These are phyloP conservation scores for Herpetomonas samuelpessoai DNA, from an alignment of 208 protist species.

Conservation along the genomic window DNA sequence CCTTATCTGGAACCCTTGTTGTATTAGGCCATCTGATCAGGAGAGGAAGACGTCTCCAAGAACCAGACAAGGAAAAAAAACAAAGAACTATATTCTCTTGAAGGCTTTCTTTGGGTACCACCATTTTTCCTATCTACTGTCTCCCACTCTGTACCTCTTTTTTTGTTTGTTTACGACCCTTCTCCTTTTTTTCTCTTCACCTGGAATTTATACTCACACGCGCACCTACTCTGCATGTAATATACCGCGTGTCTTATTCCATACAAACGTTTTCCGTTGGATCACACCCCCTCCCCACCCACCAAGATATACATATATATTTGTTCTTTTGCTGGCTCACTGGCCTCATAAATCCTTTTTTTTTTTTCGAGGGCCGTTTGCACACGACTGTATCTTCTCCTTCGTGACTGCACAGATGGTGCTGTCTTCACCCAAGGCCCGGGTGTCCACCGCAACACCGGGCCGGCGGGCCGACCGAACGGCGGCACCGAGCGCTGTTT, in stretches of 20 bases:
- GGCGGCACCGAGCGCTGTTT: too few species aligned
- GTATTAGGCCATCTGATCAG: slow-evolving; percentile 1
- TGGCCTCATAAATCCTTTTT: slow-evolving; percentile 7
- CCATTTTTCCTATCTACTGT: neutral
- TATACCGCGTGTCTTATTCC: too few species aligned
- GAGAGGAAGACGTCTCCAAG: too few species aligned
- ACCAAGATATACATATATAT: too few species aligned
- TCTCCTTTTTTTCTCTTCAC: neutral
- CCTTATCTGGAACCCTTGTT: slow-evolving; percentile 4
- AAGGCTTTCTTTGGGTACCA: neutral
- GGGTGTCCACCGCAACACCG: neutral
- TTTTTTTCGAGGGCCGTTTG: neutral
- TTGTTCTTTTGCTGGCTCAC: too few species aligned
- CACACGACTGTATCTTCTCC: neutral
- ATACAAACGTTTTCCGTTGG: too few species aligned
- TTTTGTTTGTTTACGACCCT: slow-evolving; percentile 16
- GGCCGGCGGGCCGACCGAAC: too few species aligned
- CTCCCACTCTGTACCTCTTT: slow-evolving; percentile 7
- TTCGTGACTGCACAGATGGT: neutral
- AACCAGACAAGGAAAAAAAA: too few species aligned
- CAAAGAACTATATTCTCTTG: too few species aligned
- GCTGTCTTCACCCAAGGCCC: neutral
- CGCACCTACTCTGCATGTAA: too few species aligned
- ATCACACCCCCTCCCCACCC: too few species aligned
- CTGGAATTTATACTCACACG: too few species aligned